phyloP scores from a whole-genome alignment of 2,329 filamentous ascomycete genomes.

The Lasiodiplodia theobromae region DNA sequence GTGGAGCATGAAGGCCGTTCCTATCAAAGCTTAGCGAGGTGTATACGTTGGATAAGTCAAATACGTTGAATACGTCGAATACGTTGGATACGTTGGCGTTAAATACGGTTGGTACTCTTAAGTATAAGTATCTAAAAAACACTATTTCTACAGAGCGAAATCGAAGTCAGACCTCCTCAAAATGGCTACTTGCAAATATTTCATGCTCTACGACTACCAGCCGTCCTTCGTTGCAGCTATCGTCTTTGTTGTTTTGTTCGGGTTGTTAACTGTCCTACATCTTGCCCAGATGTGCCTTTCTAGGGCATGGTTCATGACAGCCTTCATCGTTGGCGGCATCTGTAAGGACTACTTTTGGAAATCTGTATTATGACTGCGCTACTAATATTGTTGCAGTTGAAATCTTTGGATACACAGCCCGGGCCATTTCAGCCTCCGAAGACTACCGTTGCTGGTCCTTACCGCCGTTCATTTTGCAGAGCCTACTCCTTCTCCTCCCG shows the following conservation, averaged over 20 bases:
- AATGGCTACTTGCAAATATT: slow-evolving; percentile 8
- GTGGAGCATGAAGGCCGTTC: too few species aligned
- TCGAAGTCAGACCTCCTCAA: neutral
- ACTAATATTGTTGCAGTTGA: slow-evolving; percentile 50
- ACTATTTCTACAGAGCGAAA: too few species aligned
- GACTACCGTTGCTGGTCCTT: slow-evolving; percentile 41
- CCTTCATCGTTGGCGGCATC: slow-evolving; percentile 60
- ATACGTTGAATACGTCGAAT: too few species aligned
- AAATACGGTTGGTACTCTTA: too few species aligned
- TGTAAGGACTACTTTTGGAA: slow-evolving; percentile 46
- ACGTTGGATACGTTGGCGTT: too few species aligned
- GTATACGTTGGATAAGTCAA: too few species aligned
- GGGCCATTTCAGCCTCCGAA: slow-evolving; percentile 39
- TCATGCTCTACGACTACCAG: slow-evolving; percentile 41
- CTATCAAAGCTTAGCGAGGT: too few species aligned
- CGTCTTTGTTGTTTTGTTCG: slow-evolving; percentile 41
- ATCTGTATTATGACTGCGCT: neutral
- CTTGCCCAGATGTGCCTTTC: slow-evolving; percentile 47
- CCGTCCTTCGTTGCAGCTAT: slow-evolving; percentile 40
- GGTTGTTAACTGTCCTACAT: slow-evolving; percentile 44
- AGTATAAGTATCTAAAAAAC: too few species aligned
- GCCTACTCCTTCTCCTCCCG: slow-evolving; percentile 53
- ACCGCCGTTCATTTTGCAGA: slow-evolving; percentile 53
- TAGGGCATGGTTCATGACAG: slow-evolving; percentile 59
- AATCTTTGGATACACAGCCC: slow-evolving; percentile 58